phyloP scores from a whole-genome alignment of 768 basidiomycete species.

The Neoboletus subvelutipes region DNA sequence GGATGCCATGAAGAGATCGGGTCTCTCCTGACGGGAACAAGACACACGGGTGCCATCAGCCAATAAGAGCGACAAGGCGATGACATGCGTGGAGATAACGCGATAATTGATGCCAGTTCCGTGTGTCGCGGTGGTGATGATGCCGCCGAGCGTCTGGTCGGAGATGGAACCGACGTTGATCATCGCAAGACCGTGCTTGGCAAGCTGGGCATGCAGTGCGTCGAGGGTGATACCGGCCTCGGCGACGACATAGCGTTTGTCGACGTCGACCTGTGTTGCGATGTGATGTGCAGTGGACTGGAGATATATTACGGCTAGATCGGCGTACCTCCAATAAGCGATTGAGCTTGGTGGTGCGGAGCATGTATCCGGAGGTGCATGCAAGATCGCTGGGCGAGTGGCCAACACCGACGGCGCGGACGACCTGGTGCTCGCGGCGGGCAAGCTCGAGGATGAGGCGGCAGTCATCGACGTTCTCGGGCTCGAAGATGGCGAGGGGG shows the following conservation, averaged over 20 bases:
- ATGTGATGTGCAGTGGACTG: not conserved
- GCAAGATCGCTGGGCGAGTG: slow-evolving; percentile 94
- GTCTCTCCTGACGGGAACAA: slow-evolving; percentile 60
- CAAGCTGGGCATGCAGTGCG: slow-evolving; percentile 68
- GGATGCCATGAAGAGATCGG: slow-evolving; percentile 85
- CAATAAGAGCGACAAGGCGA: slow-evolving; percentile 70
- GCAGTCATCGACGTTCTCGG: slow-evolving; percentile 67
- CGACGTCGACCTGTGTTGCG: slow-evolving; percentile 58
- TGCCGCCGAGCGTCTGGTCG: slow-evolving; percentile 91
- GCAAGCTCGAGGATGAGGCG: slow-evolving; percentile 79
- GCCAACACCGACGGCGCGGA: slow-evolving; percentile 86
- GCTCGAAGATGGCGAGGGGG: slow-evolving; percentile 74
- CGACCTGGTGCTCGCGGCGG: slow-evolving; percentile 60
- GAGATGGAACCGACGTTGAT: slow-evolving; percentile 94
- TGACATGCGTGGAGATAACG: slow-evolving; percentile 80
- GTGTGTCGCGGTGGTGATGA: slow-evolving; percentile 93
- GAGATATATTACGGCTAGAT: not conserved
- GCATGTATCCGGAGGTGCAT: slow-evolving; percentile 84
- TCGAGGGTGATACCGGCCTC: slow-evolving; percentile 81
- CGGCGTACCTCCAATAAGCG: slow-evolving; percentile 71
- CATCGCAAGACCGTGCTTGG: slow-evolving; percentile 72
- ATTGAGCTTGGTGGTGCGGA: slow-evolving; percentile 74
- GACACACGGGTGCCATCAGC: slow-evolving; percentile 70
- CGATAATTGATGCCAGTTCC: slow-evolving; percentile 81
- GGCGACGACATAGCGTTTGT: slow-evolving; percentile 64